Conservation (phyloP, 495 filamentous ascomycete genomes). For the Evernia prunastri region DNA sequence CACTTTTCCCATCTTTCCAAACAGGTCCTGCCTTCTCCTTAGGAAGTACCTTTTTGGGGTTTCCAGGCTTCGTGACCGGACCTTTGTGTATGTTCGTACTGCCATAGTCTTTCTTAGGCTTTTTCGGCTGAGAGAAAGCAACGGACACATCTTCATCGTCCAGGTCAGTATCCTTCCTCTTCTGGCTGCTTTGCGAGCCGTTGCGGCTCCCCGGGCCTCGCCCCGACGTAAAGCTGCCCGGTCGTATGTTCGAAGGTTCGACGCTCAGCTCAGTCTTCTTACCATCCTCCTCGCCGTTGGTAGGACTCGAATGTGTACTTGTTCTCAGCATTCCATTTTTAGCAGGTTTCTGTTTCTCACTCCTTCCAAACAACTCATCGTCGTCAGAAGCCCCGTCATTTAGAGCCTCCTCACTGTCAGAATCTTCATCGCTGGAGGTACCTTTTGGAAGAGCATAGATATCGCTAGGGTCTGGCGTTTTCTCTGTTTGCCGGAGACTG, state of each 20-base stretch:
- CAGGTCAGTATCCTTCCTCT: not conserved
- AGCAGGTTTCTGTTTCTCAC: not conserved
- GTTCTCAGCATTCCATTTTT: not conserved
- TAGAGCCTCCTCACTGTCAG: not conserved
- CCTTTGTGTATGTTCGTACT: not conserved
- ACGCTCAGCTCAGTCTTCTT: not conserved
- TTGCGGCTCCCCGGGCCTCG: not conserved
- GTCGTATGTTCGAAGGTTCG: constrained; percentile 1
- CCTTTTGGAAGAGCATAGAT: not conserved
- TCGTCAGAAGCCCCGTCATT: not conserved
- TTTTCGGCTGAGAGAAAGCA: not conserved
- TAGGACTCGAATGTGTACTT: not conserved
- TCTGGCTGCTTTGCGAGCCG: constrained; percentile 10
- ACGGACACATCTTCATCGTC: not conserved
- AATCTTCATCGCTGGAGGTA: not conserved
- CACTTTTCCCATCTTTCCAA: not conserved
- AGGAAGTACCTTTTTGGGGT: not conserved
- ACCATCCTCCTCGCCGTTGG: not conserved
- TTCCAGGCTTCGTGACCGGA: not conserved
- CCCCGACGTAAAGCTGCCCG: not conserved
- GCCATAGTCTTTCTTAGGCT: not conserved
- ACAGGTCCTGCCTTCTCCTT: not conserved
- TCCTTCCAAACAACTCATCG: not conserved
- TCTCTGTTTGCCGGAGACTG: not conserved
- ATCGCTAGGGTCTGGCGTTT: not conserved